Conservation (phyloP, 2,329 filamentous ascomycete genomes). For the Sarocladium brachiariae region DNA sequence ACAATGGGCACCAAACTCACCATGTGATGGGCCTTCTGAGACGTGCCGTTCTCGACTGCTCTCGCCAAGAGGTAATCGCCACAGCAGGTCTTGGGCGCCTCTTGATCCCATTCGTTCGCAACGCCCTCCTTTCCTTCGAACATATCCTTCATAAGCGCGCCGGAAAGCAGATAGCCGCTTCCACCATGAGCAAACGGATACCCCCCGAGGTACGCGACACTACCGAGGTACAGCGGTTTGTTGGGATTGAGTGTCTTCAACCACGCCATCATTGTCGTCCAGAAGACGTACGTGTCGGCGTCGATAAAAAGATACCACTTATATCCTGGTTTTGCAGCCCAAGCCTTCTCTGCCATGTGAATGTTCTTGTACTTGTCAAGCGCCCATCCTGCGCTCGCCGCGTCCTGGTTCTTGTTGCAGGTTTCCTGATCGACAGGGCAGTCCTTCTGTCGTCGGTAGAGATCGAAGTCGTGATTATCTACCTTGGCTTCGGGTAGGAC, state of each 20-base stretch:
- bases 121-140: constrained; percentile 36
- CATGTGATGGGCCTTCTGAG: constrained; percentile 32
- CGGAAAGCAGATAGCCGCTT: constrained; percentile 46
- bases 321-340: constrained; percentile 39
- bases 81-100: constrained; percentile 36
- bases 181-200: constrained; percentile 49
- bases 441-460: constrained; percentile 37
- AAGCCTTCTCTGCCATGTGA: constrained; percentile 51
- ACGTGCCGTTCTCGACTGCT: constrained; percentile 37
- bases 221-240: constrained; percentile 43
- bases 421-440: constrained; percentile 39
- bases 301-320: constrained; percentile 57
- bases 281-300: constrained; percentile 51
- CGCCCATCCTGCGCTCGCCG: constrained; percentile 33
- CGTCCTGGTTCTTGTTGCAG: constrained; percentile 30
- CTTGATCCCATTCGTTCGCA: constrained; percentile 38
- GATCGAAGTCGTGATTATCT: constrained; percentile 43
- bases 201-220: constrained; percentile 33
- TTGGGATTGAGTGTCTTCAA: constrained; percentile 35
- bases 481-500: constrained; percentile 33
- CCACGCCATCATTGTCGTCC: constrained; percentile 45
- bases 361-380: constrained; percentile 58
- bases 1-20: too few relatives aligned
- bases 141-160: constrained; percentile 40
- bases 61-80: constrained; percentile 44